A percentile compares a stretch with the other conserved stretches of the same genome.
Evolutionary conservation across 306 rosid species (phyloP).

Genomic region (Acacia melanoxylon): DNA sequence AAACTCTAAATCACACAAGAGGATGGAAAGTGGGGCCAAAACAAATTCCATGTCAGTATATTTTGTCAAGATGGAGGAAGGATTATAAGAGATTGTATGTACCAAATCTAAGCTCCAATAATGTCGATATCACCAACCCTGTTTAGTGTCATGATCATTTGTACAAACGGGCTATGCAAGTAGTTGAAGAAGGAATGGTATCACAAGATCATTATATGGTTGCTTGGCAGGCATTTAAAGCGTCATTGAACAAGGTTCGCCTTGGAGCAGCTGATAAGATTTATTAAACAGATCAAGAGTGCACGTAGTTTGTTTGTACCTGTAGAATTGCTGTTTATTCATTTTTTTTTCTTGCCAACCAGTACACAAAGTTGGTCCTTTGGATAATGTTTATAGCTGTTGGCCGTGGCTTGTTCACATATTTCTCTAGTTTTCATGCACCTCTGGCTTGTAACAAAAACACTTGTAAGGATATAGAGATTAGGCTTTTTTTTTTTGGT

Average conservation of each 20-base stretch:
- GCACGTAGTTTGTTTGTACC: too few species aligned
- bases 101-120: slow-evolving; percentile 63
- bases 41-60: slow-evolving; percentile 89
- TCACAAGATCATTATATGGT: slow-evolving; percentile 86
- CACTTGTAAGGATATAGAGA: too few species aligned
- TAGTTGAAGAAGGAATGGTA: slow-evolving; percentile 85
- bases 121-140: slow-evolving; percentile 79
- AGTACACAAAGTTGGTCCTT: neutral
- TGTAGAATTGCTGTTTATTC: slow-evolving; percentile 17
- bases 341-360: neutral
- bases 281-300: too few species aligned
- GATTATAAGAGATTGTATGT: slow-evolving; percentile 78
- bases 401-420: slow-evolving; percentile 8
- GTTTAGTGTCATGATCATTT: slow-evolving; percentile 94
- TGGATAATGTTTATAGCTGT: neutral
- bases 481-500: too few species aligned
- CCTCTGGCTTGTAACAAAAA: neutral
- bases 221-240: slow-evolving; percentile 89
- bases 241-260: slow-evolving; percentile 81
- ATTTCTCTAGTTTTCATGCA: neutral
- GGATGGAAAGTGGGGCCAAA: slow-evolving; percentile 69
- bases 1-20: slow-evolving; percentile 95
- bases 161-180: slow-evolving; percentile 86
- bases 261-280: slow-evolving; percentile 76
- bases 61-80: slow-evolving; percentile 88